phyloP scores from a whole-genome alignment of 1,284 basidiomycete species.

The Veloporphyrellus conicus region DNA sequence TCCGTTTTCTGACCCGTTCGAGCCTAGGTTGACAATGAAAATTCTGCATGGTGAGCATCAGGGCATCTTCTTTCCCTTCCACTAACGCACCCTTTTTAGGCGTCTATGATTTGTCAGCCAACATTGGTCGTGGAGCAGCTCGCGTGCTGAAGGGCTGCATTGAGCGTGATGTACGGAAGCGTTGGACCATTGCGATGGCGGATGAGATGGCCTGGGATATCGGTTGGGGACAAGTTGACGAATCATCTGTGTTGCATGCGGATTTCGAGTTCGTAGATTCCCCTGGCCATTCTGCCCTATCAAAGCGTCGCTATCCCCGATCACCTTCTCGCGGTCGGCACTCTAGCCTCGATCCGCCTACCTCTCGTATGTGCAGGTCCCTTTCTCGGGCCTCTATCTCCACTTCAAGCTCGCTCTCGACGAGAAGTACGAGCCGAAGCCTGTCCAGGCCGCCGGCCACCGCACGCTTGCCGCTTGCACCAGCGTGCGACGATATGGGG shows the following conservation, averaged over 20 bases:
- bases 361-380: slow-evolving; percentile 35
- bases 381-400: slow-evolving; percentile 41
- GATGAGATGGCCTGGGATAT: slow-evolving; percentile 76
- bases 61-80: background rate
- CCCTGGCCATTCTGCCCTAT: slow-evolving; percentile 7
- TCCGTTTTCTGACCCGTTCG: slow-evolving; percentile 84
- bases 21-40: slow-evolving; percentile 86
- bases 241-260: slow-evolving; percentile 26
- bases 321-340: slow-evolving; percentile 15
- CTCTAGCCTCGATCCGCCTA: slow-evolving; percentile 4
- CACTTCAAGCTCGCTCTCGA: slow-evolving; percentile 34
- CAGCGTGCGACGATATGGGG: slow-evolving; percentile 15
- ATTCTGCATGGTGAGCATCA: slow-evolving; percentile 70
- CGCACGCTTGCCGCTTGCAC: slow-evolving; percentile 20
- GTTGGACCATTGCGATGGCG: slow-evolving; percentile 76
- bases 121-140: slow-evolving; percentile 66
- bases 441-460: slow-evolving; percentile 22
- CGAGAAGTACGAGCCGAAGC: slow-evolving; percentile 33
- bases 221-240: slow-evolving; percentile 58
- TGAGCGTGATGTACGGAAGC: slow-evolving; percentile 49
- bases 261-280: slow-evolving; percentile 29
- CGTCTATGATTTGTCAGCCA: slow-evolving; percentile 52
- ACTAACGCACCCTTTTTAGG: slow-evolving; percentile 38
- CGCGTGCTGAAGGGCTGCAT: slow-evolving; percentile 75
- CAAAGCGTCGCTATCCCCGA: slow-evolving; percentile 15